Percentiles rank a stretch among this genome's conserved stretches.
Conservation (phyloP, 306 rosid species). For the Ammopiptanthus mongolicus region DNA sequence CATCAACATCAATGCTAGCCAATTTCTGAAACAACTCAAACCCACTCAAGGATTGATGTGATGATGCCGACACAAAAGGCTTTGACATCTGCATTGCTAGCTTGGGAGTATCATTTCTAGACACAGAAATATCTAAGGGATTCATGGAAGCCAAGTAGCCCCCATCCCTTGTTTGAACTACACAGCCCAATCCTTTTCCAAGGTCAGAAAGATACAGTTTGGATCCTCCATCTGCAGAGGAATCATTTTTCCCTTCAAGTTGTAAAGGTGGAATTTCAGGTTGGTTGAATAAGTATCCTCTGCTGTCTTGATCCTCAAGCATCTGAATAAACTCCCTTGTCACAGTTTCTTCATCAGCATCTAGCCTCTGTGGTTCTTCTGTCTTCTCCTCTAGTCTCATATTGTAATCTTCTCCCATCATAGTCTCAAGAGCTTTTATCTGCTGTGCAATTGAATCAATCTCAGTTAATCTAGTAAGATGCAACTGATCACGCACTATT, state of each 20-base stretch:
- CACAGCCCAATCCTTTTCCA: conserved; percentile 82
- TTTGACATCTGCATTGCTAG: conserved; percentile 89
- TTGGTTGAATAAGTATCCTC: conserved; percentile 30
- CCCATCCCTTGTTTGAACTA: conserved; percentile 80
- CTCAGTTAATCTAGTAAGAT: conserved; percentile 52
- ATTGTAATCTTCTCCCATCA: conserved; percentile 57
- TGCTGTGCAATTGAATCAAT: conserved; percentile 91
- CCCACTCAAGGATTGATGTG: conserved; percentile 49
- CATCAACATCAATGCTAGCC: conserved; percentile 63
- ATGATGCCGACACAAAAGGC: conserved; percentile 51
- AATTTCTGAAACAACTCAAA: conserved; percentile 76
- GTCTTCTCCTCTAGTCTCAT: conserved; percentile 42
- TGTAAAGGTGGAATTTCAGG: conserved; percentile 44
- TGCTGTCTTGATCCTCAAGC: conserved; percentile 77
- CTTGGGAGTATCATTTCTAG: conserved; percentile 64
- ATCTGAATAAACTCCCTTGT: conserved; percentile 84
- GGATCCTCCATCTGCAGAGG: conserved; percentile 42
- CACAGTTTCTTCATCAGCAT: conserved; percentile 83
- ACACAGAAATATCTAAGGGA: conserved; percentile 49
- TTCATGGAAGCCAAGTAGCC: conserved; percentile 86
- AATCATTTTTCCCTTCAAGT: conserved; percentile 39
- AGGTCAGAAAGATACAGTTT: conserved; percentile 78
- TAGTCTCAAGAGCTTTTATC: conserved; percentile 86
- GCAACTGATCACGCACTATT: conserved; percentile 56
- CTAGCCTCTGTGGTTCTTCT: conserved; percentile 50